A percentile compares a stretch with the other conserved stretches of the same genome.
Evolutionary conservation across 257 asterid genomes (phyloP).

Genomic region (Fraxinus quadrangulata): DNA sequence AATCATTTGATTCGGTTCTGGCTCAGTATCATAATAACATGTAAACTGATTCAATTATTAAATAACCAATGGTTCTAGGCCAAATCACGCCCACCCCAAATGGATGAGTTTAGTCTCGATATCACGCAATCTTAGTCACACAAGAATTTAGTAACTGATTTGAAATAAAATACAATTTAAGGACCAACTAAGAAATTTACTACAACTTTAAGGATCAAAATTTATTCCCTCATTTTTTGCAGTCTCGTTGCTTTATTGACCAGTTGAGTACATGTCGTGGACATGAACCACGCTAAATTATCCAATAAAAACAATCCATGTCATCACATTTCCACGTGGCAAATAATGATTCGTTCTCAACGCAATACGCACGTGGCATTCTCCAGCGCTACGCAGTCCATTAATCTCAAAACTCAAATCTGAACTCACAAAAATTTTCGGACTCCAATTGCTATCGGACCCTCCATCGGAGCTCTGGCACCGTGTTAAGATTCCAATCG

Average conservation of each 20-base stretch:
- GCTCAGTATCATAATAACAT: too few relatives aligned
- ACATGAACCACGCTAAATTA: not conserved
- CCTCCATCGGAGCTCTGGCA: slow-evolving; percentile 64
- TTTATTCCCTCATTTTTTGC: not conserved
- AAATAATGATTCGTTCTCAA: slow-evolving; percentile 31
- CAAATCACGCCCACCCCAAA: too few relatives aligned
- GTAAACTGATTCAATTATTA: too few relatives aligned
- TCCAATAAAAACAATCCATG: slow-evolving; percentile 36
- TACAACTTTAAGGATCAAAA: not conserved
- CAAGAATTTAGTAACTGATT: not conserved
- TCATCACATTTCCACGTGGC: slow-evolving; percentile 42
- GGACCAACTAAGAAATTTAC: not conserved
- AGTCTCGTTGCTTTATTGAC: not conserved
- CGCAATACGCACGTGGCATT: slow-evolving; percentile 30
- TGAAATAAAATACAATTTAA: too few relatives aligned
- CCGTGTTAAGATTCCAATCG: slow-evolving; percentile 48
- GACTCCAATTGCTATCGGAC: slow-evolving; percentile 25
- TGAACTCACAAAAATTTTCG: not conserved
- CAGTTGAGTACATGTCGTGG: not conserved
- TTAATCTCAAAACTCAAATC: not conserved
- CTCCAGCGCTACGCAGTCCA: not conserved
- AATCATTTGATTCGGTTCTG: too few relatives aligned
- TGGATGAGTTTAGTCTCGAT: too few relatives aligned
- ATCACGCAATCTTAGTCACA: too few relatives aligned
- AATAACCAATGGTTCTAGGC: too few relatives aligned